Evolutionary conservation across 2,329 filamentous ascomycete species (phyloP).

Genomic region (Sclerotinia sclerotiorum): DNA sequence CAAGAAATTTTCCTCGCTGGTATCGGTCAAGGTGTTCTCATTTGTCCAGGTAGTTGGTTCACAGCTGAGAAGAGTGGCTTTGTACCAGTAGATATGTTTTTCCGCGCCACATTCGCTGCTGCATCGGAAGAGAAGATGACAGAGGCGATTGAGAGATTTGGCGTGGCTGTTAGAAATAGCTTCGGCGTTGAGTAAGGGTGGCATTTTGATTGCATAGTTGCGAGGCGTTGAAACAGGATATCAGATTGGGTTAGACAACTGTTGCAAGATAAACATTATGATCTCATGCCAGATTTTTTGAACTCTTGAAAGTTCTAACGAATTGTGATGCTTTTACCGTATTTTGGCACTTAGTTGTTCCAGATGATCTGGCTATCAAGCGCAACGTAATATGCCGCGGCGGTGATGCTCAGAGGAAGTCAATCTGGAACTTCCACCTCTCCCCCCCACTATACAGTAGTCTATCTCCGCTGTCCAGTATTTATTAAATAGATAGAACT

Average conservation of each 20-base stretch:
- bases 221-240: conserved; percentile 1
- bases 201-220: conserved; percentile 5
- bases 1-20: conserved; percentile 80
- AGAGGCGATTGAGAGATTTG: conserved; percentile 73
- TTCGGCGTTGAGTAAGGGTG: conserved; percentile 46
- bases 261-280: conserved; percentile 1
- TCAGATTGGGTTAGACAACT: conserved; percentile 13
- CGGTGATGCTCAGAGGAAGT: not conserved
- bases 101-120: conserved; percentile 86
- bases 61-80: conserved; percentile 64
- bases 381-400: not conserved
- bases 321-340: not conserved
- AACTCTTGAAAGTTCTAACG: not conserved
- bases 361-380: not conserved
- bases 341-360: not conserved
- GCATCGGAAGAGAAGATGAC: conserved; percentile 70
- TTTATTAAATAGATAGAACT: not conserved
- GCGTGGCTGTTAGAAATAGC: conserved; percentile 65
- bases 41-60: conserved; percentile 91
- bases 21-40: conserved; percentile 74
- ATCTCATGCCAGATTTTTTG: not conserved
- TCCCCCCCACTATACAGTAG: not conserved
- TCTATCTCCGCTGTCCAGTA: not conserved
- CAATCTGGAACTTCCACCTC: not conserved
- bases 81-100: conserved; percentile 61